These are phyloP conservation scores for Tetrapisispora fleetii DNA, from an alignment of 805 yeast species.

Conservation along the genomic window DNA sequence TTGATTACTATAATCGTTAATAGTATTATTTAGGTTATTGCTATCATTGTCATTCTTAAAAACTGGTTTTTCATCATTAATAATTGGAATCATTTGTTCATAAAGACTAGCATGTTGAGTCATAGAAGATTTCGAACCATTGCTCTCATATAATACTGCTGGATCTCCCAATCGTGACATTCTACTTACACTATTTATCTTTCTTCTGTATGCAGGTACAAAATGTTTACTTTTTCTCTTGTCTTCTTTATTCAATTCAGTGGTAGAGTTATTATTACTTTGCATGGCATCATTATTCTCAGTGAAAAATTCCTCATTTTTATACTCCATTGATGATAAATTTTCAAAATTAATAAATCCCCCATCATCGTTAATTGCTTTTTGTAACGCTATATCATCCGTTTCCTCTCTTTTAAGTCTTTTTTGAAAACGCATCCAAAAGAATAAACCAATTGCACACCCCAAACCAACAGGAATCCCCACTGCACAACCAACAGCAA, in stretches of 20 bases:
- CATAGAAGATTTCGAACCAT: constrained; percentile 12
- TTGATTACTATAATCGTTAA: constrained; percentile 2
- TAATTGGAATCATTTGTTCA: constrained; percentile 21
- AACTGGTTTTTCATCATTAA: constrained; percentile 5
- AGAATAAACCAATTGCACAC: constrained; percentile 25
- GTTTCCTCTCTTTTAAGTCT: constrained; percentile 32
- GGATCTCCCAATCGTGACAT: constrained; percentile 14
- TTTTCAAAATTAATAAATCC: constrained; percentile 28
- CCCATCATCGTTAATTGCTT: constrained; percentile 25
- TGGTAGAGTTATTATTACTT: background rate
- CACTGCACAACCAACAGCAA: constrained; percentile 45
- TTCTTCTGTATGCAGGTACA: constrained; percentile 33
- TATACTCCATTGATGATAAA: constrained; percentile 18
- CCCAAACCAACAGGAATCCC: constrained; percentile 41
- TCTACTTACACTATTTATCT: constrained; percentile 17
- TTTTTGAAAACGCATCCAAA: constrained; percentile 33
- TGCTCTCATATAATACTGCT: constrained; percentile 3
- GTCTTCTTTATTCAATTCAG: background rate
- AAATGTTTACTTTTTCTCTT: constrained; percentile 8
- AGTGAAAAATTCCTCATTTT: background rate
- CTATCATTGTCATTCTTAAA: constrained; percentile 16
- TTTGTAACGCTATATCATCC: constrained; percentile 28
- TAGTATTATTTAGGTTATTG: background rate
- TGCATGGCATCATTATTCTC: constrained; percentile 2
- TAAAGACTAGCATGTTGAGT: constrained; percentile 11